phyloP scores from a whole-genome alignment of 352 stramenopile species.

The Saprolegnia parasitica region DNA sequence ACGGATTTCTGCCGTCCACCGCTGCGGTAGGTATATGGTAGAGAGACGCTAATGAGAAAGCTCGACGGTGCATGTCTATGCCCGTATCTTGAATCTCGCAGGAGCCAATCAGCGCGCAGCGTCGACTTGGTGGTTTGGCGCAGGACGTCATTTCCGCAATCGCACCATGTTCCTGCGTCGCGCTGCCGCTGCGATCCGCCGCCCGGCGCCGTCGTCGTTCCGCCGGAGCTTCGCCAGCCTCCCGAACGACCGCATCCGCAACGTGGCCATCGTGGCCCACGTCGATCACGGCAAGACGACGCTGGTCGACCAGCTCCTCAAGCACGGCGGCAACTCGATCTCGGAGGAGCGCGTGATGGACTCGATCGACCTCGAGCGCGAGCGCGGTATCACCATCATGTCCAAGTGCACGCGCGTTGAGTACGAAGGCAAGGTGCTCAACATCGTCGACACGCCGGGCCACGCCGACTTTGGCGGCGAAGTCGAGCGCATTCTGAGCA shows the following conservation, averaged over 20 bases:
- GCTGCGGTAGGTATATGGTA: not conserved
- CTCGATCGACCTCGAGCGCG: constrained; percentile 96
- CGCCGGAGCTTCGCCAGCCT: not conserved
- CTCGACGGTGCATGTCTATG: not conserved
- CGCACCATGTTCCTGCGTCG: constrained; percentile 17
- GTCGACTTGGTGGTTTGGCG: constrained; percentile 9
- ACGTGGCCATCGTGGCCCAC: constrained; percentile 91
- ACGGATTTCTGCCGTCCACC: not conserved
- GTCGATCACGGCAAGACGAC: constrained; percentile 99
- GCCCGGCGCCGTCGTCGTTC: not conserved
- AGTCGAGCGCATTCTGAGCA: constrained; percentile 95
- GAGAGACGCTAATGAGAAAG: not conserved
- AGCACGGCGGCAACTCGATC: constrained; percentile 89
- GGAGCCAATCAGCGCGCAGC: constrained; percentile 7
- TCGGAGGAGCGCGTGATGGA: constrained; percentile 95
- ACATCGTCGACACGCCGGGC: constrained; percentile 97
- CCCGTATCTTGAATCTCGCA: not conserved
- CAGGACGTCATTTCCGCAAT: not conserved
- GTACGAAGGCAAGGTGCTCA: constrained; percentile 92
- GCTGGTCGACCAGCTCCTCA: constrained; percentile 96
- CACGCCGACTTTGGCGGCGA: constrained; percentile 99
- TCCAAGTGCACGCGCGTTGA: constrained; percentile 96
- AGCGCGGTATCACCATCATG: constrained; percentile 99
- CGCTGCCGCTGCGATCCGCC: not conserved
- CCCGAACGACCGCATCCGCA: constrained; percentile 59